These are phyloP conservation scores for Candida pseudofarinosa DNA, from an alignment of 805 yeast species.

Conservation along the genomic window DNA sequence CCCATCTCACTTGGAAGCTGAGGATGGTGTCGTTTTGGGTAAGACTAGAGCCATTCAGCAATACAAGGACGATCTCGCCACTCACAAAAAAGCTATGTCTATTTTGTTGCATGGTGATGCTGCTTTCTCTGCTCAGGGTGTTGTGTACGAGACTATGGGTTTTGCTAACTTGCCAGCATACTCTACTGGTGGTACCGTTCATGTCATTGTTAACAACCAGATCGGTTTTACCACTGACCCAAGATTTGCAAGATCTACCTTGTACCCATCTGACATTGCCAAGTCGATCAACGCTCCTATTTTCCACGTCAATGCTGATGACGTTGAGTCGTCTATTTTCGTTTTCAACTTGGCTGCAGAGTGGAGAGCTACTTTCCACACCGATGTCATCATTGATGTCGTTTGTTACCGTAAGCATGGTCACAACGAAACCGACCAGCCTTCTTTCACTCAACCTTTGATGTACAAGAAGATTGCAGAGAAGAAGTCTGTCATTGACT, in stretches of 20 bases:
- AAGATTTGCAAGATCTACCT: constrained; percentile 93
- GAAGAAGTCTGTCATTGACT: constrained; percentile 84
- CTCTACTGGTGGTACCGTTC: constrained; percentile 97
- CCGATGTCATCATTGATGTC: constrained; percentile 93
- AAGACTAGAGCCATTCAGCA: constrained; percentile 95
- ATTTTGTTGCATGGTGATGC: constrained; percentile 98
- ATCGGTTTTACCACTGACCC: constrained; percentile 99
- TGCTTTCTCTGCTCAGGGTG: constrained; percentile 98
- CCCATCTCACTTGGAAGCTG: constrained; percentile 98
- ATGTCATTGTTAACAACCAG: constrained; percentile 94
- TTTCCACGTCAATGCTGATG: constrained; percentile 99
- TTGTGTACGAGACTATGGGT: constrained; percentile 97
- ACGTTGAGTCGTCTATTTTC: constrained; percentile 87
- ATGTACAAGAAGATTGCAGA: constrained; percentile 91
- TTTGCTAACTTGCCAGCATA: constrained; percentile 88
- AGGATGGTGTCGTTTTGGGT: constrained; percentile 98
- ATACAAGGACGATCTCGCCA: constrained; percentile 81
- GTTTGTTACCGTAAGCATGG: constrained; percentile 99
- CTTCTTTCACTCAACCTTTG: constrained; percentile 95
- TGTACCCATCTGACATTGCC: constrained; percentile 96
- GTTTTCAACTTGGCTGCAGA: constrained; percentile 96
- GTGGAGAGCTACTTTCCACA: constrained; percentile 95
- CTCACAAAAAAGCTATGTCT: constrained; percentile 81
- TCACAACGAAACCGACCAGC: constrained; percentile 99
- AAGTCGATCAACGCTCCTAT: constrained; percentile 96